A percentile compares a stretch with the other conserved stretches of the same genome.
Conservation (phyloP, 108 stramenopile species). For the Epithemia pelagica region DNA sequence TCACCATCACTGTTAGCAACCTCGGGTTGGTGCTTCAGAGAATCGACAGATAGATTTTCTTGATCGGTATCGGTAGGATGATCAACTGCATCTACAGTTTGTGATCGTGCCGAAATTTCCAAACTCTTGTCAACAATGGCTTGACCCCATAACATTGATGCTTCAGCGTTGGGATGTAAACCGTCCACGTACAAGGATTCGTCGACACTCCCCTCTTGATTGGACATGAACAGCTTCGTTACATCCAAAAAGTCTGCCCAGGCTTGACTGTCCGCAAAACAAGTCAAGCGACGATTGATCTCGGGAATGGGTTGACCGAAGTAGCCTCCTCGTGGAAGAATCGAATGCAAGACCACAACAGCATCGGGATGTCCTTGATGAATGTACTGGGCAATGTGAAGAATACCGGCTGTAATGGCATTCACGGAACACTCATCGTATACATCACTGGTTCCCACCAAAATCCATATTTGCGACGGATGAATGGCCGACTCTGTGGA, state of each 20-base stretch:
- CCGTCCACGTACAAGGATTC: conserved; percentile 11
- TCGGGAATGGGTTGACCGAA: not conserved
- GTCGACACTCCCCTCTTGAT: not conserved
- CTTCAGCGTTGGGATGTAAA: conserved; percentile 16
- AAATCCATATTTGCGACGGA: conserved; percentile 45
- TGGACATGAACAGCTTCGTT: conserved; percentile 4
- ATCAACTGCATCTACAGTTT: not conserved
- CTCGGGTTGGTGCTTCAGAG: not conserved
- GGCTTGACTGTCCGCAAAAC: conserved; percentile 7
- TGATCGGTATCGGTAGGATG: not conserved
- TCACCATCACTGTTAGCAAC: too few relatives aligned
- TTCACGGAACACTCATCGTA: not conserved
- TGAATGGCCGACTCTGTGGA: not conserved
- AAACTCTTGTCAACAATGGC: conserved; percentile 7
- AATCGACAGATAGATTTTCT: too few relatives aligned
- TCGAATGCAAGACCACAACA: not conserved
- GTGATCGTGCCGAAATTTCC: not conserved
- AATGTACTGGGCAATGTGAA: conserved; percentile 8
- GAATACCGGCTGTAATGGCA: conserved; percentile 5
- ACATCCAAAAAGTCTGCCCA: conserved; percentile 14
- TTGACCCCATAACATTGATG: conserved; percentile 11
- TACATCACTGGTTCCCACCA: conserved; percentile 53
- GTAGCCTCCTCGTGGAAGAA: not conserved
- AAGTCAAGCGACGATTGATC: conserved; percentile 15
- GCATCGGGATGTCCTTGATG: conserved; percentile 5